Base-by-base conservation (phyloP, 768 basidiomycete species). In the Cubamyces lactineus region DNA sequence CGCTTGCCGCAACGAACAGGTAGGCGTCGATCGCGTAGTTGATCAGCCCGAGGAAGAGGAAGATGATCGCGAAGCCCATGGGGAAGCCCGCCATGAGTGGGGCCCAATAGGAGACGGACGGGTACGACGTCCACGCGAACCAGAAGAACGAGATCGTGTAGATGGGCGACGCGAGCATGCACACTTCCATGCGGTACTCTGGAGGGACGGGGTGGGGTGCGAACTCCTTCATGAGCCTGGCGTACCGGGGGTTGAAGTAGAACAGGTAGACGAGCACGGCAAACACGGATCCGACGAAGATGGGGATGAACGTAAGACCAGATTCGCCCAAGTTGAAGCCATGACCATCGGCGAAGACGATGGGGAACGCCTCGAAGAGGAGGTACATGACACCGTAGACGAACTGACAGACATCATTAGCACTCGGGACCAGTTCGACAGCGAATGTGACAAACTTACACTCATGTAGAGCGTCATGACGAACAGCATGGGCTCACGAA, bases 11-110 rank as follows among this genome's bases (percentile, higher is more conserved):
- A 15, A 82, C 78, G 65, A 78, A 72, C 30, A 86, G 72, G 67
- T 87, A 87, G 8, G 84, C 79, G 71, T 88, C 87, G 59, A 88
- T 83, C 48, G 86, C 81, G 70, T 88, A 88, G 69, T 84, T 87
- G 67, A 85, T 73, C 47, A 85, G 71, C n/a, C 80, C 76, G 61
- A 86, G 84, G 67, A 85, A 86, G 53, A 87, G 80, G 72, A 80
- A 80, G 55, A 79, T 76, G 61, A 86, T 82, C 21, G 80, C 74
- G 61, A 83, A 83, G 13, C 84, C 84, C 70, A 85, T 73, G 11
- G 79, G 63, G 24, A 77, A 54, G 2, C 84, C 84, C 0, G 85
- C 75, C 61, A 78, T 69, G 72, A 87, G 73, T 3, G 85, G 86
- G 1, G 74, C 81, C 83, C 83, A 86, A 43, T 77, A 80, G 3